phyloP scores from a whole-genome alignment of 352 stramenopile genomes.

The Pythium aquatile region DNA sequence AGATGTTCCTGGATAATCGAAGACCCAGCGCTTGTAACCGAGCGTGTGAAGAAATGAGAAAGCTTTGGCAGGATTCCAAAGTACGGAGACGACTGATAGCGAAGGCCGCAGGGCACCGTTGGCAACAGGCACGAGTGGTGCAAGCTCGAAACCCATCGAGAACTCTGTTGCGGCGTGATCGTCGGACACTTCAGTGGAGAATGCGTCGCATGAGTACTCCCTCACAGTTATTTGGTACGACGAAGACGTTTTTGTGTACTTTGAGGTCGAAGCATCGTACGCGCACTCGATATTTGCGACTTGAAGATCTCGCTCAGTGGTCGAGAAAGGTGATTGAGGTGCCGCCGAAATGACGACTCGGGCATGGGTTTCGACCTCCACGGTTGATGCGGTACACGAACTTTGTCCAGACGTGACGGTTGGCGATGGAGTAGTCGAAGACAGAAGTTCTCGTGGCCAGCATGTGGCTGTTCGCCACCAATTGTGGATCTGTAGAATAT shows the following conservation, averaged over 20 bases:
- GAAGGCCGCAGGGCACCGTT: constrained; percentile 28
- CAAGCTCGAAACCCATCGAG: constrained; percentile 50
- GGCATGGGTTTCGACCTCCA: constrained; percentile 28
- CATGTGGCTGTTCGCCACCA: constrained; percentile 59
- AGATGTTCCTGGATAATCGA: constrained; percentile 17
- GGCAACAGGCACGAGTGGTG: constrained; percentile 10
- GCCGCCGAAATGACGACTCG: constrained; percentile 13
- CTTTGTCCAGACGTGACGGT: constrained; percentile 14
- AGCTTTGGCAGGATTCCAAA: constrained; percentile 42
- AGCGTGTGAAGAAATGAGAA: constrained; percentile 46
- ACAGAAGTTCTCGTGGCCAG: constrained; percentile 34
- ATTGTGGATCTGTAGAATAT: constrained; percentile 39
- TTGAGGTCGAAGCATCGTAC: constrained; percentile 18
- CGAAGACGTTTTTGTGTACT: constrained; percentile 33
- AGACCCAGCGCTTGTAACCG: constrained; percentile 56
- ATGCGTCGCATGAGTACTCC: constrained; percentile 44
- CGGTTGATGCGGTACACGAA: constrained; percentile 27
- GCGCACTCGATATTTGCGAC: constrained; percentile 37
- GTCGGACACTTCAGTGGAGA: constrained; percentile 46
- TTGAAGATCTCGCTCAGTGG: constrained; percentile 33
- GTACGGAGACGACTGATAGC: constrained; percentile 31
- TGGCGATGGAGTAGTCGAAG: constrained; percentile 14
- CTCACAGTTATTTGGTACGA: constrained; percentile 32
- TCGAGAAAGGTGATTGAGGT: constrained; percentile 41
- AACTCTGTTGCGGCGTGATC: constrained; percentile 34